Evolutionary conservation across 805 yeast genomes (phyloP), one percentile per base, ranked within the genome.

Genomic region (Metschnikowia picachoensis): DNA sequence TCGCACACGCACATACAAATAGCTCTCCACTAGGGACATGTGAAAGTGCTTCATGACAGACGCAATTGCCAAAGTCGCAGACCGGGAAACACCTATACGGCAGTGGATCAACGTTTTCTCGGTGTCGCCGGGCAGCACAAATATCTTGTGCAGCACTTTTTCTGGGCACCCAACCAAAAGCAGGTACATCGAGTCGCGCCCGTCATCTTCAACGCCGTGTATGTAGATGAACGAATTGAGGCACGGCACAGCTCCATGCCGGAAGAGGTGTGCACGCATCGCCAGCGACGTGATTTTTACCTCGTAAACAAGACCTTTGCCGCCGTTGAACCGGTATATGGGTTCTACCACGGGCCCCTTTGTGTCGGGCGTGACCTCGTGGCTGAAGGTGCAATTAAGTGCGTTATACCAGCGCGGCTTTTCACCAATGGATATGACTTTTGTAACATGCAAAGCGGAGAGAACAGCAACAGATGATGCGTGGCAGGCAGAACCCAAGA

Each of bases 141-240:
- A 49, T 20, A 64, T 39, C 35, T 62, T 64, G n/a, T 55, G 47
- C 47, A 65, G 72, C 27, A 69, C 55, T 14, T 51, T 51, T 10
- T 49, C 53, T 1, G 73, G 73, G 34, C 68, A 57, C 17, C 59
- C 58, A 7, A 56, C 50, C 30, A 69, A 53, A 28, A 68, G 52
- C 12, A 61, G 62, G 12, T 56, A 47, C 10, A 69, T 52, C 15
- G 68, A 60, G 51, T 68, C 72, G 42, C 58, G 63, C 4, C 74
- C 74, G 52, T 69, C 73, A 46, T 69, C 74, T 38, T 65, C 65
- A 29, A 68, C 46, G 48, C 67, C 66, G 41, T 65, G 58, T 27
- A 69, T 66, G 48, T 58, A 69, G 3, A 68, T 49, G 13, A 60
- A 44, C 8, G 55, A 48, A 34, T 48, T 47, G 13, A 58, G 31